A percentile compares a stretch with the other conserved stretches of the same genome.
These are phyloP conservation scores for Colletotrichum sublineola DNA, from an alignment of 2,329 filamentous ascomycete species.

Conservation along the genomic window DNA sequence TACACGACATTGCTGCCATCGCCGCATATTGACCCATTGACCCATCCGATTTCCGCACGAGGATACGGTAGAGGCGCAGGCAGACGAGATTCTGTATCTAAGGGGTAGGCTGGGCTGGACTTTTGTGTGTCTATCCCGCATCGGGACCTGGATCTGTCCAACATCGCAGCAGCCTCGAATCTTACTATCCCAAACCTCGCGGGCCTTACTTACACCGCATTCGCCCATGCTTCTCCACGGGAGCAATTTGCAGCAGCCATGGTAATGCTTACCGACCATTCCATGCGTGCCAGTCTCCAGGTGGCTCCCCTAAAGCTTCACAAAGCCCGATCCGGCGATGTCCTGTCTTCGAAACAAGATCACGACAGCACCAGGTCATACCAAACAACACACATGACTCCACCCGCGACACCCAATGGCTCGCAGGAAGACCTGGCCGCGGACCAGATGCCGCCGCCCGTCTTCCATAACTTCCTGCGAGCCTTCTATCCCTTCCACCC, in stretches of 20 bases:
- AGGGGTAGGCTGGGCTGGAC: constrained; percentile 16
- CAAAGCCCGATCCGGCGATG: constrained; percentile 53
- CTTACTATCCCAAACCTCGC: background rate
- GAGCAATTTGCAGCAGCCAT: constrained; percentile 55
- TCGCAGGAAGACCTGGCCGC: constrained; percentile 71
- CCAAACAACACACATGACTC: constrained; percentile 76
- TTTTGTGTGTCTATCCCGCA: background rate
- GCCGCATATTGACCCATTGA: constrained; percentile 18
- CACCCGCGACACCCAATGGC: constrained; percentile 80
- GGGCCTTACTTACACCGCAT: constrained; percentile 8
- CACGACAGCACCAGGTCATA: constrained; percentile 57
- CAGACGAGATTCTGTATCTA: constrained; percentile 15
- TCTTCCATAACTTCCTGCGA: constrained; percentile 94
- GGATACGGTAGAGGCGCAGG: constrained; percentile 30
- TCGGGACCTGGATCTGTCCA: constrained; percentile 2
- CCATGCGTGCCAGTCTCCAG: constrained; percentile 69
- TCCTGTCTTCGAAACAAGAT: constrained; percentile 47
- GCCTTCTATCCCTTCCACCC: constrained; percentile 95
- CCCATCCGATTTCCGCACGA: constrained; percentile 21
- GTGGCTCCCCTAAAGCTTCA: constrained; percentile 71
- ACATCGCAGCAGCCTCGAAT: background rate
- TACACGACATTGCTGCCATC: background rate
- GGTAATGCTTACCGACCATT: constrained; percentile 62
- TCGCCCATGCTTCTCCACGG: constrained; percentile 55
- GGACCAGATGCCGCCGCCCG: constrained; percentile 64